Base-by-base conservation (phyloP, 352 stramenopile genomes). In the Pythium pyrilobum region DNA sequence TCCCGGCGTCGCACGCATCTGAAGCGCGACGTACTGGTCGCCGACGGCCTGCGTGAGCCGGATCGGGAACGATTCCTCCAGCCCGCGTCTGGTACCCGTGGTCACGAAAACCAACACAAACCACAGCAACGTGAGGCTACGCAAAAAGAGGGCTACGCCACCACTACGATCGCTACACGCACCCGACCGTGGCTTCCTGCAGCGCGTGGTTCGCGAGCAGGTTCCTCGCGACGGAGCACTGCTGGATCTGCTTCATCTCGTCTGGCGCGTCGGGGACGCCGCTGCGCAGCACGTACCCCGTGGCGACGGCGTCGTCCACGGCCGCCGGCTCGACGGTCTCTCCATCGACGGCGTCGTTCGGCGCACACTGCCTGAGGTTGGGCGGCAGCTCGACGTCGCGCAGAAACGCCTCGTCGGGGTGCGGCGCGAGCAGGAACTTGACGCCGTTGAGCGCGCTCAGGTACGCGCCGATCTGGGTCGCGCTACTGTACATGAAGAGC, bases 401-500 rank as follows among this genome's bases (percentile, higher is more conserved):
- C 16, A 50, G 45, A 52, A 56, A 56, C 15, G 16, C 34, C 29
- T 62, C 45, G 18, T 62, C 45, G 13, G 52, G 51, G 34, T 47
- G 31, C 20, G 45, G 37, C 16, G 39, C 45, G 1, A 66, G 38
- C 13, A 81, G 36, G 62, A 89, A 90, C 27, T 71, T 79, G 41
- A 89, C 76, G 2, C 73, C 81, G 28, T 92, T 86, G 15, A 90
- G 53, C 1, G 81, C 81, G 54, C 75, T 87, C 21, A 92, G 54
- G 27, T 83, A 79, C 4, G 79, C 72, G 6, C 71, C 53, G 24
- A 89, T 75, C 52, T 69, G 67, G 4, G 64, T 67, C 5, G 79
- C 75, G 20, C 66, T 67, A 28, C 67, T 62, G 60, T 92, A 92
- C n/a, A 77, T 73, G 52, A 72, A 88, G 20, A 92, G 43, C 32